Evolutionary conservation across 2,329 filamentous ascomycete genomes (phyloP), one percentile per base, ranked within the genome.

Genomic region (Neofusicoccum umdonicola): DNA sequence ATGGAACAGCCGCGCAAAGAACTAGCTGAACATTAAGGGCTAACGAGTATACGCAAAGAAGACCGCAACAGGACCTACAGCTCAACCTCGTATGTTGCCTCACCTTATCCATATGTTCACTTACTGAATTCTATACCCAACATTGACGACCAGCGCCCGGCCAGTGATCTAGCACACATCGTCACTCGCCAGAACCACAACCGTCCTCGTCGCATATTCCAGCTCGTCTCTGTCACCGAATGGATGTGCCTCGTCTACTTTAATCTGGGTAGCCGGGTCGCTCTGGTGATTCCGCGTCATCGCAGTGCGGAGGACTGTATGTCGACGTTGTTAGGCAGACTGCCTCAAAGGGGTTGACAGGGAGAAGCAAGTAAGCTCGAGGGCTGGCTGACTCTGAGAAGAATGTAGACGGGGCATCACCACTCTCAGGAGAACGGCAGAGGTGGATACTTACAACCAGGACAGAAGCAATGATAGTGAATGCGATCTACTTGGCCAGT

Each of bases 401-500:
- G 3, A 22, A 22, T 22, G 19, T 22, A 22, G 19, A 22, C 3
- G 19, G 19, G 19, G 19, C 19, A 22, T 22, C 19, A 22, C 19
- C 19, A 22, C 19, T 2, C 19, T 22, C 19, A 34, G 39, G 22
- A 22, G 19, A 45, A 7, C n/a, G 15, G 7, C 3, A 4, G 6
- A 17, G 0, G 22, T 54, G 19, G 13, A 45, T 11, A 71, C 74
- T 71, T 67, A 76, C 76, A 82, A 1, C 80, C 79, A 4, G 80
- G 80, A 66, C 77, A 80, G 15, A 81, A 67, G 1, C 75, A 72
- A 66, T 82, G 81, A 65, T 72, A 74, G 63, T 80, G 76, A 44
- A 82, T 79, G 12, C 73, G n/a, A 81, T 72, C 61, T 78, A 75
- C 60, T 78, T 80, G 7, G 81, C 83, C 50, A 85, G 72, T 47